Evolutionary conservation across 2,329 filamentous ascomycete species (phyloP).

Genomic region (Aspergillus nomiae): DNA sequence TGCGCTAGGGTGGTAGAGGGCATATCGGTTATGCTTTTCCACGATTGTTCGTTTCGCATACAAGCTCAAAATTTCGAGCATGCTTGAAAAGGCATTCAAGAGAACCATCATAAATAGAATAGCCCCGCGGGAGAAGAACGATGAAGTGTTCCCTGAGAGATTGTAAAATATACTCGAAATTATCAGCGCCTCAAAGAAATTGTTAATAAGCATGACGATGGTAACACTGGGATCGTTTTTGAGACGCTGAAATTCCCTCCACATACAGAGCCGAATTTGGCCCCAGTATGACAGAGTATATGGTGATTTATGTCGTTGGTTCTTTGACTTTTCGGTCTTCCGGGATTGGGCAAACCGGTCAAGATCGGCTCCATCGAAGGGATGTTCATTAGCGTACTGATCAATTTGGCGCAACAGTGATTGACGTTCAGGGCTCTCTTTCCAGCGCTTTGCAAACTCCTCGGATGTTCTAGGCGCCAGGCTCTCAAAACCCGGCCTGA

Average conservation of each 20-base stretch:
- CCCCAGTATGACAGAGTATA: conserved; percentile 76
- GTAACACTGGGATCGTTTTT: conserved; percentile 72
- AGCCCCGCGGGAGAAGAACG: conserved; percentile 74
- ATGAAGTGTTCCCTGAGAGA: conserved; percentile 61
- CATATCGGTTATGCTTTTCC: conserved; percentile 23
- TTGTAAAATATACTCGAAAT: conserved; percentile 79
- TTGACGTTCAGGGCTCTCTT: conserved; percentile 3
- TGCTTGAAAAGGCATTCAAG: conserved; percentile 76
- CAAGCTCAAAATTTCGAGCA: conserved; percentile 57
- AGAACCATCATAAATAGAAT: conserved; percentile 82
- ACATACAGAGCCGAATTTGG: conserved; percentile 75
- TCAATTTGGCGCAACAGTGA: conserved; percentile 4
- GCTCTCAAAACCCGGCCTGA: conserved; percentile 52
- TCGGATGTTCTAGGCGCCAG: conserved; percentile 66
- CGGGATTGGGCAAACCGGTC: conserved; percentile 37
- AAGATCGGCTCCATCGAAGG: not conserved
- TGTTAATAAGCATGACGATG: conserved; percentile 63
- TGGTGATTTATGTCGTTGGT: conserved; percentile 67
- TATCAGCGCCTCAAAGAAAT: conserved; percentile 72
- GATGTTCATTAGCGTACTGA: conserved; percentile 7
- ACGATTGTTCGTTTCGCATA: conserved; percentile 20
- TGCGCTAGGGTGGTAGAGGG: conserved; percentile 23
- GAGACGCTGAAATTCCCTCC: conserved; percentile 74
- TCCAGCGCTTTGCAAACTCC: conserved; percentile 56
- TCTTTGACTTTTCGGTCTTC: conserved; percentile 36